Conservation (phyloP, 768 basidiomycete genomes). For the Psilocybe sp. region DNA sequence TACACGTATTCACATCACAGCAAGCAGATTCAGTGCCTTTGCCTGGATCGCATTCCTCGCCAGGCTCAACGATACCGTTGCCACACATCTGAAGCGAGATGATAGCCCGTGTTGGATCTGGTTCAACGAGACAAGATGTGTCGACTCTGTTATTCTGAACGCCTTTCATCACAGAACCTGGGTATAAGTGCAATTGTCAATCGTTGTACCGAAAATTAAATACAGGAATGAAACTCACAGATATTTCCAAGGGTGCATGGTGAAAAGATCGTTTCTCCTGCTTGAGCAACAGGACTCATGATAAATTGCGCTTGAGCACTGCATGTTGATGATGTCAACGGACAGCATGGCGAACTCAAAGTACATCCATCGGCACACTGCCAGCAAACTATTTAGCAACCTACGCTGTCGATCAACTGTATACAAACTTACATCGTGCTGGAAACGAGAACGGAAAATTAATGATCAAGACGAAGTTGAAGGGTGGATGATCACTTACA, state of each 20-base stretch:
- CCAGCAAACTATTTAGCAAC: neutral
- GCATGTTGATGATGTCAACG: slow-evolving; percentile 56
- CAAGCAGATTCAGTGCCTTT: slow-evolving; percentile 56
- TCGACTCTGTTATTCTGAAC: slow-evolving; percentile 41
- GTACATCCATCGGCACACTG: slow-evolving; percentile 70
- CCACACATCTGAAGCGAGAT: slow-evolving; percentile 76
- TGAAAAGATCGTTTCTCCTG: slow-evolving; percentile 68
- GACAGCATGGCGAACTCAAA: slow-evolving; percentile 62
- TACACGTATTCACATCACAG: slow-evolving; percentile 74
- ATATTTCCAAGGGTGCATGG: slow-evolving; percentile 83
- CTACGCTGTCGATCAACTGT: slow-evolving; percentile 3
- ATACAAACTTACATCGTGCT: slow-evolving; percentile 53
- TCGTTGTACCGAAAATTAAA: neutral
- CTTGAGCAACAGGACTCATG: slow-evolving; percentile 78
- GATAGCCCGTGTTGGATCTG: slow-evolving; percentile 39
- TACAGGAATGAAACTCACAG: slow-evolving; percentile 43
- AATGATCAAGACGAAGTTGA: slow-evolving; percentile 6
- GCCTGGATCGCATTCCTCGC: slow-evolving; percentile 89
- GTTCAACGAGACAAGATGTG: slow-evolving; percentile 67
- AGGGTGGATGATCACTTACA: slow-evolving; percentile 39
- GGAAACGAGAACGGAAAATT: slow-evolving; percentile 13
- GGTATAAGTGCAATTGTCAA: neutral
- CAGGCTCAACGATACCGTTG: slow-evolving; percentile 78
- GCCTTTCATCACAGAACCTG: slow-evolving; percentile 66
- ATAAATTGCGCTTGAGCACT: slow-evolving; percentile 67